These are phyloP conservation scores for Beauveria sp. DNA, from an alignment of 2,329 filamentous ascomycete species.

Conservation along the genomic window DNA sequence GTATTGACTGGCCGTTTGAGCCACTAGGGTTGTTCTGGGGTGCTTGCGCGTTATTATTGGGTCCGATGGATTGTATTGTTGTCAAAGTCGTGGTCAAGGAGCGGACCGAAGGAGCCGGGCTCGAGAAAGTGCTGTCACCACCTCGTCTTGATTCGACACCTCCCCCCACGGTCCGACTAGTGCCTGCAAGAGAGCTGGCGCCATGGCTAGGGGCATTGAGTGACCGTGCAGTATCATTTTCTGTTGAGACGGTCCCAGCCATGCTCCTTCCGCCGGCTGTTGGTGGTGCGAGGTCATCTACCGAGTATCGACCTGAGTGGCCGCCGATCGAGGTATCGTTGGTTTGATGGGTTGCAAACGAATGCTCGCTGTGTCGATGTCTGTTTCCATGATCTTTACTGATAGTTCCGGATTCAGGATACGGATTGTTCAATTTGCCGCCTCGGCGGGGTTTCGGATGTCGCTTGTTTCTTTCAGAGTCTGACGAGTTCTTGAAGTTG, in stretches of 20 bases:
- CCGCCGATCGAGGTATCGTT: constrained; percentile 45
- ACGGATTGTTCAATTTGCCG: constrained; percentile 78
- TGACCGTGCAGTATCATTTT: constrained; percentile 67
- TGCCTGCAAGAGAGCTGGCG: constrained; percentile 61
- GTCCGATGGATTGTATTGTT: constrained; percentile 70
- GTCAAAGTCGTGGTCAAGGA: constrained; percentile 79
- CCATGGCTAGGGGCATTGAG: constrained; percentile 69
- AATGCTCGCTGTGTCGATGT: constrained; percentile 37
- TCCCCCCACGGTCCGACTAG: constrained; percentile 60
- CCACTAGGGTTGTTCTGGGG: constrained; percentile 26
- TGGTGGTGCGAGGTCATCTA: constrained; percentile 48
- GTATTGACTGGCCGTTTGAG: constrained; percentile 40
- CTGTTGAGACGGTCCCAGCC: constrained; percentile 76
- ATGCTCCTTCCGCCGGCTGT: constrained; percentile 63
- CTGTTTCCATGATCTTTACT: constrained; percentile 18
- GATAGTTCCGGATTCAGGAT: constrained; percentile 68
- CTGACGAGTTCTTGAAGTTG: constrained; percentile 71
- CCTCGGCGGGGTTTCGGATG: constrained; percentile 45
- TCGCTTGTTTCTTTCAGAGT: constrained; percentile 39
- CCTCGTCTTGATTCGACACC: constrained; percentile 63
- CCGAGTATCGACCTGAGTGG: constrained; percentile 53
- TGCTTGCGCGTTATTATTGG: constrained; percentile 45
- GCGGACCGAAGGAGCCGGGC: constrained; percentile 70
- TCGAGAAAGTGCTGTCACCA: constrained; percentile 71
- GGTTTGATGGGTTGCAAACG: constrained; percentile 49